Base-by-base conservation (phyloP, 192 early-diverging fungal genomes). In the Coemansia sp. region DNA sequence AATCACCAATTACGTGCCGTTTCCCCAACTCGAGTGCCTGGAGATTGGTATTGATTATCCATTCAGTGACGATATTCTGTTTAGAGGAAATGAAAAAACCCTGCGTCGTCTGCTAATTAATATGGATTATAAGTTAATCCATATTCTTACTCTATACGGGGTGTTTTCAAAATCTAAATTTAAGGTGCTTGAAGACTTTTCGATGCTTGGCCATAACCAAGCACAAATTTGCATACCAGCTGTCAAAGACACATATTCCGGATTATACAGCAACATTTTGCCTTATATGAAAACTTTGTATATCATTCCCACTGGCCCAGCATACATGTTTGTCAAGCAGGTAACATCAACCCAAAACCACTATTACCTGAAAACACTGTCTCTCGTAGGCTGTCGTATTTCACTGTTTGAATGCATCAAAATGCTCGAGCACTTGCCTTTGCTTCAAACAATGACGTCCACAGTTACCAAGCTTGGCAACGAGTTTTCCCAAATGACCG, bases 61-160 rank as follows among this genome's bases (percentile, higher is more conserved):
- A n/a, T 56, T 56, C 12, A 56, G 35, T 2, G 54, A 56, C 26
- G 19, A 56, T 13, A 56, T 56, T 16, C 26, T 56, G 14, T 56
- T 56, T 18, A 22, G 54, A 18, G 54, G 54, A n/a, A 56, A 56
- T 38, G 29, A 14, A 16, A 56, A 16, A 10, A 37, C 29, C 2
- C 35, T 56, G 13, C 32, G 8, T 6, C 3, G 14, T 16, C 6
- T 56, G 1, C 20, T 56, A 37, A 8, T 20, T 12, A 37, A 16
- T 37, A 37, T 37, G 11, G n/a, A 56, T 20, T 11, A 56, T 37
- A 56, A 18, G 35, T 8, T 2, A 18, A 37, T 37, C 5, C 1
- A 37, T 20, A 19, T n/a, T 37, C 12, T 56, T 6, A 12, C 20
- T 20, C 38, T 20, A 11, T 7, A 38, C 9, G 35, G 35, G 3